Conservation (phyloP, 371 early-diverging fungal species). For the Mortierella sp. region DNA sequence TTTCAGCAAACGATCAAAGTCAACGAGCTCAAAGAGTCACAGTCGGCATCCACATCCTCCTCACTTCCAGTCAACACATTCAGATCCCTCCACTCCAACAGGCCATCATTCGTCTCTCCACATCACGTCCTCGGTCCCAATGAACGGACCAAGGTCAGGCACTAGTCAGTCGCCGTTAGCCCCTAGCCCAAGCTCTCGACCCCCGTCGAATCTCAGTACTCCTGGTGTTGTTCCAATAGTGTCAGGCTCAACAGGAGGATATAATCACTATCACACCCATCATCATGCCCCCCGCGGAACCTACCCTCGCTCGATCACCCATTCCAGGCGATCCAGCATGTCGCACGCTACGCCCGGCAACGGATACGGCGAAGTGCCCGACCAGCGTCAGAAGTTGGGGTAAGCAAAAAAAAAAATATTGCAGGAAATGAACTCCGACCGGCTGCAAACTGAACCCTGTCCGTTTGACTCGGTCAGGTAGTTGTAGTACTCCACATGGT, state of each 20-base stretch:
- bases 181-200: constrained; percentile 12
- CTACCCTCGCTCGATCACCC: constrained; percentile 30
- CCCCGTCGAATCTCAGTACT: constrained; percentile 19
- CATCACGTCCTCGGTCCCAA: constrained; percentile 2
- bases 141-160: not conserved
- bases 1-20: constrained; percentile 7
- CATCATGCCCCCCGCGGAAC: constrained; percentile 27
- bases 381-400: constrained; percentile 32
- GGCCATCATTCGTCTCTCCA: not conserved
- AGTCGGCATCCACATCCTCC: not conserved
- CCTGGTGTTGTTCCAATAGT: constrained; percentile 4
- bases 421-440: not conserved
- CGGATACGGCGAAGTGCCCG: constrained; percentile 15
- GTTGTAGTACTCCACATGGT: too few species aligned
- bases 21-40: constrained; percentile 6
- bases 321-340: constrained; percentile 40
- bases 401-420: constrained; percentile 8
- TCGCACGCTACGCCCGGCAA: constrained; percentile 14
- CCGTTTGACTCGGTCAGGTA: too few species aligned
- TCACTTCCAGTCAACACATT: constrained; percentile 12
- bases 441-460: constrained; percentile 1
- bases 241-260: constrained; percentile 13
- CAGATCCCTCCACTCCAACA: constrained; percentile 27
- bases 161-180: not conserved
- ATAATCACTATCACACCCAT: constrained; percentile 38